phyloP scores from a whole-genome alignment of 768 basidiomycete species.

The Termitomyces sp. region DNA sequence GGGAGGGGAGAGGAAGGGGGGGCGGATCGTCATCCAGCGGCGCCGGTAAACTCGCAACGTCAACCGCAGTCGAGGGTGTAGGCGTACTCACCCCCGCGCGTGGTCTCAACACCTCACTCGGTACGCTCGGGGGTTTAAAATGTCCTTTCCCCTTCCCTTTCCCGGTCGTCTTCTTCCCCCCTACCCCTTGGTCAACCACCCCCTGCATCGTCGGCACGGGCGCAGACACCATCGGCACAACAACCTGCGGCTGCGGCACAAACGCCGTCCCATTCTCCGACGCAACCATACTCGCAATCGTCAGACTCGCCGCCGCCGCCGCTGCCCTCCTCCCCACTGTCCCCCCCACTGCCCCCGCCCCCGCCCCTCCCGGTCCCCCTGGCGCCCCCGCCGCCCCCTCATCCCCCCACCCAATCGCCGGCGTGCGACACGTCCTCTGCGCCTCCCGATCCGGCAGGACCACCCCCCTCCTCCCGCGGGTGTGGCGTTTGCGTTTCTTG shows the following conservation, averaged over 20 bases:
- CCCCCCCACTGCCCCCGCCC: too few species aligned
- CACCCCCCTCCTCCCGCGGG: slow-evolving; percentile 75
- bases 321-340: too few species aligned
- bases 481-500: slow-evolving; percentile 81
- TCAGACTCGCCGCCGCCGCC: slow-evolving; percentile 76
- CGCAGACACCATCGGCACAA: slow-evolving; percentile 19
- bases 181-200: too few species aligned
- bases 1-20: too few species aligned
- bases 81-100: slow-evolving; percentile 59
- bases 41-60: slow-evolving; percentile 53
- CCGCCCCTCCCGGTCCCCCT: too few species aligned
- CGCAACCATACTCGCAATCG: slow-evolving; percentile 91
- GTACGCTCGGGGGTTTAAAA: slow-evolving; percentile 68
- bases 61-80: slow-evolving; percentile 66
- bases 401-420: slow-evolving; percentile 83
- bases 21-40: slow-evolving; percentile 63
- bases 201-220: too few species aligned
- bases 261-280: slow-evolving; percentile 79
- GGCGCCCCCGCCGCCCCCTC: too few species aligned
- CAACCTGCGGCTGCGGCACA: slow-evolving; percentile 45
- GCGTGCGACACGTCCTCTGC: slow-evolving; percentile 86
- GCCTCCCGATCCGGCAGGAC: slow-evolving; percentile 92
- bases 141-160: slow-evolving; percentile 42
- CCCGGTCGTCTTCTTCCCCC: slow-evolving; percentile 14
- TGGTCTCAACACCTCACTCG: slow-evolving; percentile 50